Evolutionary conservation across 1,284 basidiomycete species (phyloP).

Genomic region (Sanghuangporus sanghuang): DNA sequence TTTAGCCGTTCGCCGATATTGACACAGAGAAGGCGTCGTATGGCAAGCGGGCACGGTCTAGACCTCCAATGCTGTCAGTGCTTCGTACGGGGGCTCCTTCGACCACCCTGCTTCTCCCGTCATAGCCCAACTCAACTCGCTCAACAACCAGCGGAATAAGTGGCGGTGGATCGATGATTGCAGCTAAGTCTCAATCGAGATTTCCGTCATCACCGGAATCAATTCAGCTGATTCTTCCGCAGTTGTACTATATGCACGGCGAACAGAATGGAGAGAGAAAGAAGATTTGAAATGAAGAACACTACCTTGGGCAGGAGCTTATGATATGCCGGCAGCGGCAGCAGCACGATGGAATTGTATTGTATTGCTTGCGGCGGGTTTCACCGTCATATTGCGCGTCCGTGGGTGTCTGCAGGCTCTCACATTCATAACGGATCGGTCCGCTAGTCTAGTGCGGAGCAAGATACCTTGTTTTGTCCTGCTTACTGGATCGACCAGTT

Average conservation of each 20-base stretch:
- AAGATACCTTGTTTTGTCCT: background rate
- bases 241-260: background rate
- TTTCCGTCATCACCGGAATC: background rate
- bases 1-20: background rate
- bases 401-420: background rate
- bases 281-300: background rate
- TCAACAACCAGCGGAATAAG: background rate
- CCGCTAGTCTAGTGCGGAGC: background rate
- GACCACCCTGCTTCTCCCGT: background rate
- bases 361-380: background rate
- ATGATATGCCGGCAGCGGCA: background rate
- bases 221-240: background rate
- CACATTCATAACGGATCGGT: background rate
- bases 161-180: conserved; percentile 1
- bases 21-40: background rate
- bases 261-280: background rate
- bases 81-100: background rate
- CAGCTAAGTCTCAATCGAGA: background rate
- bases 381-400: background rate
- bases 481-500: background rate
- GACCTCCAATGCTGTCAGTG: background rate
- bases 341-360: background rate
- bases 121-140: background rate
- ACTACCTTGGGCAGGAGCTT: background rate
- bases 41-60: background rate